Base-by-base conservation (phyloP, 768 basidiomycete genomes). In the Hygrophorus russula region DNA sequence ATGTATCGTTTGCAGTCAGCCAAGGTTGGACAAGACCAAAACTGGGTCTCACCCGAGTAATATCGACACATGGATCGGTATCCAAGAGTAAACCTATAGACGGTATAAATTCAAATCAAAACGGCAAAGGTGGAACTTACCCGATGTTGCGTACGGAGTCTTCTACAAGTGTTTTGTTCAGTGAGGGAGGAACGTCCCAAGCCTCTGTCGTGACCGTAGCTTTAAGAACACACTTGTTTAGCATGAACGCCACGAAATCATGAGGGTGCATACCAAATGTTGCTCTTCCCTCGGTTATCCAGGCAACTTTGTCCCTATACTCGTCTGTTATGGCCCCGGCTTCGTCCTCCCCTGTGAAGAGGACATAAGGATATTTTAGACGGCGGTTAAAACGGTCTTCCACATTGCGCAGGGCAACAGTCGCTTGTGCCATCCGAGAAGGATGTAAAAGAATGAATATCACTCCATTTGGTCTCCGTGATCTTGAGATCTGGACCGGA, bases 31-130 rank as follows among this genome's bases (percentile, higher is more conserved):
- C 34, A 36, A 36, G 19, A 38, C 30, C 17, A 24, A 15, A 19
- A 27, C 32, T 30, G 13, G 11, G 41, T 41, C 32, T 39, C 36
- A 59, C 58, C 59, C 36, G 59, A 60, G 33, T 60, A 60, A 40
- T 49, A 60, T 40, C 59, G 48, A 40, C 59, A 60, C 59, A 60
- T 60, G 10, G 57, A 49, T 10, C 59, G 54, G 47, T 60, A 60
- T 15, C 57, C 59, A 9, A 49, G 48, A 0, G 56, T 53, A 45
- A 57, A 60, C 9, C 57, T 58, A 31, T 18, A 8, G 32, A n/a
- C 17, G 33, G 3, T 36, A 30, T 14, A 24, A 29, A 30, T 8
- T 28, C 10, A 35, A 14, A 35, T 18, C 10, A 17, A 11, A 35
- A 18, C 28, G 18, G 31, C 13, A 24, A 39, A n/a, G 13, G 29